Percentiles rank a stretch among this genome's conserved stretches.
These are phyloP conservation scores for Trichosanthes cucumerina DNA, from an alignment of 306 rosid species.

Conservation along the genomic window DNA sequence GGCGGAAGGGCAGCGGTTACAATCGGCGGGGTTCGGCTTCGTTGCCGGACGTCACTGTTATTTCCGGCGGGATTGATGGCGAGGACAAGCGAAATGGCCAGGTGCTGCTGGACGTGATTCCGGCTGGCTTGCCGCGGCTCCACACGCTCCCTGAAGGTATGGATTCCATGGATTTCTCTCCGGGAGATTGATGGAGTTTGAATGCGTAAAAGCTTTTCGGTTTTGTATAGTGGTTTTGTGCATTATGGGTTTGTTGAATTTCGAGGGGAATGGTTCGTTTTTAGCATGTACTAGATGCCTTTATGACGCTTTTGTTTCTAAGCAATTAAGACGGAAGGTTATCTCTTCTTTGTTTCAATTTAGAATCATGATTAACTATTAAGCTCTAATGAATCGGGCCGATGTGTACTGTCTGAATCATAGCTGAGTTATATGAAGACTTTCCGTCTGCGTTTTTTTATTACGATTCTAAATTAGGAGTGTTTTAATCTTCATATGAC, in stretches of 20 bases:
- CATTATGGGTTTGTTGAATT: background rate
- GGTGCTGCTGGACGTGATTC: slow-evolving; percentile 54
- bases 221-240: background rate
- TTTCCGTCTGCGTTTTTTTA: background rate
- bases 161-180: slow-evolving; percentile 13
- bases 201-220: background rate
- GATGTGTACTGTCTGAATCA: background rate
- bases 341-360: background rate
- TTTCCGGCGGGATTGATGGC: slow-evolving; percentile 35
- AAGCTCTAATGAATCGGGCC: background rate
- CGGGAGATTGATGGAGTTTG: slow-evolving; percentile 11
- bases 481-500: background rate
- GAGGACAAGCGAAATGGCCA: slow-evolving; percentile 52
- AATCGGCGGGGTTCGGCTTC: slow-evolving; percentile 54
- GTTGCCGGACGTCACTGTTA: slow-evolving; percentile 61
- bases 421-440: background rate
- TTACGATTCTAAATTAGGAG: background rate
- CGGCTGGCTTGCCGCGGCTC: slow-evolving; percentile 69
- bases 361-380: slow-evolving; percentile 3
- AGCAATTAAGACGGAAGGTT: background rate
- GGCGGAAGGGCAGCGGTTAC: slow-evolving; percentile 28
- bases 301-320: background rate
- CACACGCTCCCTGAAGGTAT: slow-evolving; percentile 89
- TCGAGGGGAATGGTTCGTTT: background rate
- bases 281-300: background rate